These are phyloP conservation scores for Ophiocordyceps camponoti-floridani DNA, from an alignment of 2,329 filamentous ascomycete genomes.

Conservation along the genomic window DNA sequence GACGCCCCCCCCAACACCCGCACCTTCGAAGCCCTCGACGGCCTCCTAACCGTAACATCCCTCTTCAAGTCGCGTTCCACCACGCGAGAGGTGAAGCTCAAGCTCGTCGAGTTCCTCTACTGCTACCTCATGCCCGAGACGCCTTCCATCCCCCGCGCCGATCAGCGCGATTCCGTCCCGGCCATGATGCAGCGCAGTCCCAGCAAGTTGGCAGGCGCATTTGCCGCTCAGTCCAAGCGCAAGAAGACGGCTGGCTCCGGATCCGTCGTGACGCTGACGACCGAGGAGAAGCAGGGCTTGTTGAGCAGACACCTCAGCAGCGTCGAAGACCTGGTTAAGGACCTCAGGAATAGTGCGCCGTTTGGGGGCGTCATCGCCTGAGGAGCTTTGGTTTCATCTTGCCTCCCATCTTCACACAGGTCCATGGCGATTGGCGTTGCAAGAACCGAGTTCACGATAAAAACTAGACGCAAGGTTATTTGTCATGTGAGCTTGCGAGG, in stretches of 20 bases:
- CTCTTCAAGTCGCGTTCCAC: slow-evolving; percentile 84
- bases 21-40: slow-evolving; percentile 81
- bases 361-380: slow-evolving; percentile 44
- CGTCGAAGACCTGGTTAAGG: slow-evolving; percentile 70
- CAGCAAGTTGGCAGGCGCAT: slow-evolving; percentile 46
- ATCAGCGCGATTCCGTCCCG: slow-evolving; percentile 24
- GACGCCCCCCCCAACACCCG: slow-evolving; percentile 77
- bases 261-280: slow-evolving; percentile 35
- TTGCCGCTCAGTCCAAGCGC: slow-evolving; percentile 15
- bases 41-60: slow-evolving; percentile 76
- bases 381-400: background rate
- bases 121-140: slow-evolving; percentile 96
- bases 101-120: slow-evolving; percentile 93
- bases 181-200: slow-evolving; percentile 46
- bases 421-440: background rate
- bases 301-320: slow-evolving; percentile 63
- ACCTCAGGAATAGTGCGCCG: slow-evolving; percentile 62
- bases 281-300: slow-evolving; percentile 66
- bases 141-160: slow-evolving; percentile 34
- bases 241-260: slow-evolving; percentile 17
- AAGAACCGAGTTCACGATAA: no score
- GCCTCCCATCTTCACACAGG: background rate
- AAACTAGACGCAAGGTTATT: no score
- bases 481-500: no score
- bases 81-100: slow-evolving; percentile 76